Evolutionary conservation across 2,329 filamentous ascomycete species (phyloP).

Genomic region (Botrytis pseudocinerea): DNA sequence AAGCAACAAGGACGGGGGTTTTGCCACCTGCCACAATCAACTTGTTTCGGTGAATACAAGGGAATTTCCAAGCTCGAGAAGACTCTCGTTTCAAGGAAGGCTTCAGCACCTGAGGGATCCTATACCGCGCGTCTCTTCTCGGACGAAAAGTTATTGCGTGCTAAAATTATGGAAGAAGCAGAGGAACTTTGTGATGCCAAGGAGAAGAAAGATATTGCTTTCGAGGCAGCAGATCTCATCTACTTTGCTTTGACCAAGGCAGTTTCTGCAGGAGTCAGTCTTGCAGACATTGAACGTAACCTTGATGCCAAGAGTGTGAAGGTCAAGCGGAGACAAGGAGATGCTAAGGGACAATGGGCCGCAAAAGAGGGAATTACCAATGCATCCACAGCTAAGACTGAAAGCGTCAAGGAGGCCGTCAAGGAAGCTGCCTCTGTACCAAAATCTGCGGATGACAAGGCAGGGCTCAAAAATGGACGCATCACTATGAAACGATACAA

Average conservation of each 20-base stretch:
- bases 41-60: conserved; percentile 83
- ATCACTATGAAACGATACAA: conserved; percentile 85
- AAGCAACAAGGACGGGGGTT: conserved; percentile 86
- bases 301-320: conserved; percentile 94
- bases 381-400: conserved; percentile 33
- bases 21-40: conserved; percentile 89
- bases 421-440: conserved; percentile 51
- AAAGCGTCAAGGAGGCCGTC: conserved; percentile 44
- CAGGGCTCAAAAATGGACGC: conserved; percentile 52
- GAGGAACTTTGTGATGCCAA: conserved; percentile 90
- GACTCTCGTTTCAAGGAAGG: conserved; percentile 79
- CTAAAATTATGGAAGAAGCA: conserved; percentile 98
- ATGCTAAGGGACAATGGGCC: conserved; percentile 92
- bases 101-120: conserved; percentile 81
- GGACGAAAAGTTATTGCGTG: conserved; percentile 82
- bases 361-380: conserved; percentile 71
- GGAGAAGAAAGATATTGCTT: conserved; percentile 80
- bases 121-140: conserved; percentile 94
- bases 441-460: conserved; percentile 52
- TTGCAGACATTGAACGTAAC: conserved; percentile 89
- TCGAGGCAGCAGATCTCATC: conserved; percentile 91
- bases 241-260: conserved; percentile 96
- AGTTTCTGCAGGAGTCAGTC: conserved; percentile 75
- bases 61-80: conserved; percentile 85
- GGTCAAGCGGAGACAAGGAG: conserved; percentile 87